These are phyloP conservation scores for Didymosphaeria variabile DNA, from an alignment of 2,329 filamentous ascomycete genomes.

Conservation along the genomic window DNA sequence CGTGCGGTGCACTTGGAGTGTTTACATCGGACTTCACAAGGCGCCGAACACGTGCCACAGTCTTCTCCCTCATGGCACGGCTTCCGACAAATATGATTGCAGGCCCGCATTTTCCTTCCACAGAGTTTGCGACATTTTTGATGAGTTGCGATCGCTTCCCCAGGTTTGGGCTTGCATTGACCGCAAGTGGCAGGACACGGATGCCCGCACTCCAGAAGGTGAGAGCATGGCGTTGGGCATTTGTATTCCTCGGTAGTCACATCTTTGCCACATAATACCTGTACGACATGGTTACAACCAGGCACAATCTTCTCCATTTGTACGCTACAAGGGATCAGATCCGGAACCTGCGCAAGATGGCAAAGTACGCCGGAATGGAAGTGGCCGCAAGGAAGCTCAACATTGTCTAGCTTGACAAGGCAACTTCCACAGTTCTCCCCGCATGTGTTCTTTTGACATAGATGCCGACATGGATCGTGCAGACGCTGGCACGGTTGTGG, in stretches of 20 bases:
- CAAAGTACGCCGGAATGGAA: conserved; percentile 28
- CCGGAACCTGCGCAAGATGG: conserved; percentile 52
- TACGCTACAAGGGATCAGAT: conserved; percentile 59
- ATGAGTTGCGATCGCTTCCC: conserved; percentile 28
- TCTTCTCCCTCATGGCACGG: conserved; percentile 37
- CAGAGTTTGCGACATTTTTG: conserved; percentile 32
- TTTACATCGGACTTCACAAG: conserved; percentile 40
- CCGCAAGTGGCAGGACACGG: conserved; percentile 60
- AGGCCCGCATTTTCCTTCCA: conserved; percentile 37
- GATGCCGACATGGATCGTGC: conserved; percentile 36
- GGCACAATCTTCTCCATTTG: conserved; percentile 60
- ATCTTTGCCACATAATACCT: conserved; percentile 60
- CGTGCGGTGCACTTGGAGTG: conserved; percentile 34
- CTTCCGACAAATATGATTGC: conserved; percentile 38
- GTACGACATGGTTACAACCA: conserved; percentile 64
- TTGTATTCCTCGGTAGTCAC: conserved; percentile 52
- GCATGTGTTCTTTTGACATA: conserved; percentile 39
- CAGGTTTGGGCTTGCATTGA: conserved; percentile 56
- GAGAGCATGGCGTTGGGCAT: conserved; percentile 61
- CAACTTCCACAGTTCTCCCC: conserved; percentile 41
- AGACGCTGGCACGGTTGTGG: conserved; percentile 35
- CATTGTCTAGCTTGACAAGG: conserved; percentile 26
- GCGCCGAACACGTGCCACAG: conserved; percentile 33
- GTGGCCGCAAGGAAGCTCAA: conserved; percentile 43
- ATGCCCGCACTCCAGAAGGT: conserved; percentile 66